phyloP scores from a whole-genome alignment of 345 rosid species.

The Adansonia digitata region DNA sequence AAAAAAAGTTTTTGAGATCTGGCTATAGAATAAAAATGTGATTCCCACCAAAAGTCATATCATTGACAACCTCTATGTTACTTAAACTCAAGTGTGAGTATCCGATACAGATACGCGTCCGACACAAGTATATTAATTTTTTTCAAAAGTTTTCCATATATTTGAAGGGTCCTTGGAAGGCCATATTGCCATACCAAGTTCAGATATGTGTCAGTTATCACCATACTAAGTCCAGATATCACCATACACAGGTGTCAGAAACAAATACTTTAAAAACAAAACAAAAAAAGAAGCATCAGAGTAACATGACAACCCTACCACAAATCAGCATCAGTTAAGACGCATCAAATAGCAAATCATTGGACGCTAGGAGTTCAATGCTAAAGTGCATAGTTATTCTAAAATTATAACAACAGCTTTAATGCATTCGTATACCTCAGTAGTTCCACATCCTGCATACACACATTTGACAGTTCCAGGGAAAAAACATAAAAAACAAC shows the following conservation, averaged over 20 bases:
- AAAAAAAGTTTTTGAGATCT: not conserved
- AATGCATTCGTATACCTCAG: not conserved
- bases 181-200: no score
- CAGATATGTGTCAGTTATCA: no score
- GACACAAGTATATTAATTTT: no score
- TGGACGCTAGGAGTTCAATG: not conserved
- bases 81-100: no score
- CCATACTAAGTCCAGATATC: no score
- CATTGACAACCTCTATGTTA: no score
- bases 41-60: not conserved
- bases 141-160: no score
- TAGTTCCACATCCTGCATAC: not conserved
- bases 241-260: no score
- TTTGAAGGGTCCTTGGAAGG: no score
- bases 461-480: not conserved
- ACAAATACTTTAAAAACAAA: no score
- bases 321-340: not conserved
- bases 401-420: slow-evolving; percentile 6
- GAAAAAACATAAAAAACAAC: not conserved
- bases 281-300: no score
- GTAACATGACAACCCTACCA: not conserved
- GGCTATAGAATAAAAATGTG: not conserved
- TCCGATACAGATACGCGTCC: no score
- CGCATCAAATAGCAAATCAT: not conserved
- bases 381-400: slow-evolving; percentile 8